Percentiles rank a stretch among this genome's conserved stretches.
phyloP scores from a whole-genome alignment of 768 basidiomycete genomes.

The Mycena vitilis region DNA sequence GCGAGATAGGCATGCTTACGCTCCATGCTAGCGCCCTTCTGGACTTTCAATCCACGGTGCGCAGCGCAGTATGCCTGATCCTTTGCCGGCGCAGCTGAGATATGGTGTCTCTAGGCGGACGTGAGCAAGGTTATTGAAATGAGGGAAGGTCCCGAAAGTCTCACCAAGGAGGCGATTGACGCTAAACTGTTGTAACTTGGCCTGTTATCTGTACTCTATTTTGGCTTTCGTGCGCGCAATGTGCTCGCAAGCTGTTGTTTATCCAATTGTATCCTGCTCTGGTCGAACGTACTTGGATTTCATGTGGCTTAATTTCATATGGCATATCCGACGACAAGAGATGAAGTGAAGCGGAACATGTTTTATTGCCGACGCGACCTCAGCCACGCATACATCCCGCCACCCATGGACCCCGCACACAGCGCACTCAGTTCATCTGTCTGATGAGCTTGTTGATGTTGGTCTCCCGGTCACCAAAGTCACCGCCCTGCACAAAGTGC shows the following conservation, averaged over 20 bases:
- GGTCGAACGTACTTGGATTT: neutral
- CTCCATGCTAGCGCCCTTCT: constrained; percentile 87
- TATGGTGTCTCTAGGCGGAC: constrained; percentile 62
- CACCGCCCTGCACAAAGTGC: constrained; percentile 95
- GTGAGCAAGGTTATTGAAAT: constrained; percentile 86
- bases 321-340: constrained; percentile 28
- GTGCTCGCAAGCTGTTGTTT: too few relatives aligned
- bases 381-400: constrained; percentile 12
- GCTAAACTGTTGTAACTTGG: constrained; percentile 57
- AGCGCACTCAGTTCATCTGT: constrained; percentile 80
- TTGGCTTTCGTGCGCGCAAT: too few relatives aligned
- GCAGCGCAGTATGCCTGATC: constrained; percentile 49
- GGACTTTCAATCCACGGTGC: constrained; percentile 82
- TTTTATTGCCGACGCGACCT: constrained; percentile 22
- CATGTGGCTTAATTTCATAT: constrained; percentile 34
- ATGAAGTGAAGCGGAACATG: constrained; percentile 32
- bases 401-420: neutral
- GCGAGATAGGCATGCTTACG: constrained; percentile 81
- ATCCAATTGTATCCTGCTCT: too few relatives aligned
- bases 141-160: constrained; percentile 81
- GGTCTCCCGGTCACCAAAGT: constrained; percentile 95
- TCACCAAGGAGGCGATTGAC: constrained; percentile 81
- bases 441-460: constrained; percentile 98
- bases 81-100: constrained; percentile 3
- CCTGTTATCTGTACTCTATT: neutral